Percentiles rank a stretch among this genome's conserved stretches.
phyloP scores from a whole-genome alignment of 2,329 filamentous ascomycete species.

The Penicillium sp. region DNA sequence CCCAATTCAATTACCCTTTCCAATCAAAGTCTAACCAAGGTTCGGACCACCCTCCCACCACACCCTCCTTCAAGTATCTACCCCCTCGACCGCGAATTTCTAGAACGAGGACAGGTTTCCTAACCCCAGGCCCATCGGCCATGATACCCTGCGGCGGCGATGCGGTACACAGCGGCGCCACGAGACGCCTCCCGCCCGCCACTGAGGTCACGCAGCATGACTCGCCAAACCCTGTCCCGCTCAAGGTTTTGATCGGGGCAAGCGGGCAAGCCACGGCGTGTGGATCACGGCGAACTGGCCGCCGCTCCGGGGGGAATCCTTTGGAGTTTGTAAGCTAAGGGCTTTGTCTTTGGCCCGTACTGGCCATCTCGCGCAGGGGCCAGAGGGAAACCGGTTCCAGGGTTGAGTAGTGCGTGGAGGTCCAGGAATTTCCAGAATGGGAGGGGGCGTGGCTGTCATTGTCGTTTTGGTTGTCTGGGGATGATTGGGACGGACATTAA shows the following conservation, averaged over 20 bases:
- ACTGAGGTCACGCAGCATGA: conserved; percentile 21
- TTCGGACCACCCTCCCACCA: neutral
- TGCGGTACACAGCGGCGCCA: conserved; percentile 8
- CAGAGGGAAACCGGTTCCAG: neutral
- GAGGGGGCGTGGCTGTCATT: neutral
- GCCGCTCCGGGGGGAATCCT: neutral
- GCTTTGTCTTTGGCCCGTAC: neutral
- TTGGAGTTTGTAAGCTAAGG: too few species aligned
- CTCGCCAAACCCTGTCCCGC: neutral
- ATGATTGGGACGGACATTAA: neutral
- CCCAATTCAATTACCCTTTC: neutral
- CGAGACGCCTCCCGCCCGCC: conserved; percentile 23
- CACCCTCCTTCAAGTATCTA: neutral
- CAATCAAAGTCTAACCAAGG: neutral
- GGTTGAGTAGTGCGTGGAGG: neutral
- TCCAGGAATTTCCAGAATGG: neutral
- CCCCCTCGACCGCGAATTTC: neutral
- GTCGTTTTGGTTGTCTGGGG: neutral
- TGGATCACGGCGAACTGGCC: conserved; percentile 15
- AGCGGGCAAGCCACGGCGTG: conserved; percentile 18
- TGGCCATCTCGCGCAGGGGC: neutral
- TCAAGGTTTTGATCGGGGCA: conserved; percentile 2
- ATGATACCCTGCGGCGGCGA: neutral
- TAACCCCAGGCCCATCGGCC: neutral
- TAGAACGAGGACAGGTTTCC: conserved; percentile 5